A percentile compares a stretch with the other conserved stretches of the same genome.
Conservation (phyloP, 139 green algal species). For the Desmodesmus armatus region DNA sequence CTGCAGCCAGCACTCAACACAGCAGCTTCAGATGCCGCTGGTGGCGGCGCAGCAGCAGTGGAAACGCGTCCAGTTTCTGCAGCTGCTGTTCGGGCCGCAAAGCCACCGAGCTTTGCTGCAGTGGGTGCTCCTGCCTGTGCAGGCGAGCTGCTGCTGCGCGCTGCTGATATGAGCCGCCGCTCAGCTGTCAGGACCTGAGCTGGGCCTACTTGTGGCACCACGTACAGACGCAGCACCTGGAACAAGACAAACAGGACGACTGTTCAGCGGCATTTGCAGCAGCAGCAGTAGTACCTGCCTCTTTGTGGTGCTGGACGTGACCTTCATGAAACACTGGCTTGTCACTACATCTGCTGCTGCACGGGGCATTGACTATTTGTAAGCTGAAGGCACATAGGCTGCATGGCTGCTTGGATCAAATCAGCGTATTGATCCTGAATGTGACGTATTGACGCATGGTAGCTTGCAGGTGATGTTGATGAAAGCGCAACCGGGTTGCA, state of each 20-base stretch:
- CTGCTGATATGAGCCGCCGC: neutral
- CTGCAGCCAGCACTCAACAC: too few species aligned
- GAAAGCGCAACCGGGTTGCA: neutral
- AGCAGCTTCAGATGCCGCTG: neutral
- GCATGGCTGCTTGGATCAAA: too few species aligned
- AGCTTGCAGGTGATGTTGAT: neutral
- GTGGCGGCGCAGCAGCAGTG: neutral
- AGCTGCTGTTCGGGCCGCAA: neutral
- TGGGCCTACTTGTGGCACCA: neutral
- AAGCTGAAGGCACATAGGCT: too few species aligned
- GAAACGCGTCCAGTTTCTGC: neutral
- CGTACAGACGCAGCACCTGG: slow-evolving; percentile 14
- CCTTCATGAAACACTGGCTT: too few species aligned
- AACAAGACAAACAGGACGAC: neutral
- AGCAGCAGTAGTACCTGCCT: too few species aligned
- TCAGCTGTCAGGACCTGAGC: slow-evolving; percentile 4
- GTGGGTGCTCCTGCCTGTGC: neutral
- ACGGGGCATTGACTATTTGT: too few species aligned
- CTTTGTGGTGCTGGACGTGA: too few species aligned
- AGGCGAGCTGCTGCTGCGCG: neutral
- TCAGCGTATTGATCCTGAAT: too few species aligned
- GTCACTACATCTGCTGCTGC: too few species aligned
- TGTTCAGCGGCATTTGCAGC: too few species aligned
- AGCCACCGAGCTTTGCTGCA: neutral
- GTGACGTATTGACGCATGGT: too few species aligned